Conservation (phyloP, 768 basidiomycete genomes). For the Russula foetens region DNA sequence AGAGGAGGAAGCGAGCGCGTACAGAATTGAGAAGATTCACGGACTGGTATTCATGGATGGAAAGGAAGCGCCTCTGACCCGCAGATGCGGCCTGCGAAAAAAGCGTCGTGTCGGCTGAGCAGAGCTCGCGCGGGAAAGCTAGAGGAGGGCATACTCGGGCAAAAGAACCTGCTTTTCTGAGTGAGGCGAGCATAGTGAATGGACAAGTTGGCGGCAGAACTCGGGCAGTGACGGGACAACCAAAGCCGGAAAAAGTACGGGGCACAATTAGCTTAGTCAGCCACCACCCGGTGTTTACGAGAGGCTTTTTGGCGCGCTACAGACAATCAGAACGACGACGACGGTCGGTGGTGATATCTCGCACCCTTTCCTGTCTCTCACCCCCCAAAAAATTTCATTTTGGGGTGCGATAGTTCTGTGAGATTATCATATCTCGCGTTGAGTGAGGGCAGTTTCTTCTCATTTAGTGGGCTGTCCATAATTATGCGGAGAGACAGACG, state of each 20-base stretch:
- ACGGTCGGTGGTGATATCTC: constrained; percentile 44
- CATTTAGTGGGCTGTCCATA: constrained; percentile 54
- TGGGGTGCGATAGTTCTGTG: constrained; percentile 45
- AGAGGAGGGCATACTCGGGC: constrained; percentile 44
- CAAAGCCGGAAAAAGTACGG: background rate
- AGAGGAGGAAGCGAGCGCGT: constrained; percentile 22
- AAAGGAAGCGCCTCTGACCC: constrained; percentile 85
- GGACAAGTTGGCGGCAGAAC: background rate
- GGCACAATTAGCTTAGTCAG: constrained; percentile 33
- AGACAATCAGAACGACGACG: constrained; percentile 62
- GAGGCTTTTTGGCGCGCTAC: background rate
- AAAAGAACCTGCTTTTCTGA: constrained; percentile 56
- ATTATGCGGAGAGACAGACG: constrained; percentile 68
- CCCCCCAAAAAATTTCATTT: constrained; percentile 32
- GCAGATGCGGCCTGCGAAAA: constrained; percentile 51
- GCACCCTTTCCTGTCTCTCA: constrained; percentile 62
- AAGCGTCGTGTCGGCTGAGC: constrained; percentile 5
- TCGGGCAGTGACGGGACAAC: background rate
- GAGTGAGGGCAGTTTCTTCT: constrained; percentile 17
- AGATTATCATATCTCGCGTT: constrained; percentile 39
- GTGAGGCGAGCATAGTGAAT: constrained; percentile 52
- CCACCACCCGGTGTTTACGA: constrained; percentile 19
- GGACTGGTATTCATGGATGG: constrained; percentile 98
- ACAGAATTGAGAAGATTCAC: constrained; percentile 93
- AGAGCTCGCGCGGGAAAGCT: background rate